phyloP scores from a whole-genome alignment of 257 asterid species.

The Lantana camara region DNA sequence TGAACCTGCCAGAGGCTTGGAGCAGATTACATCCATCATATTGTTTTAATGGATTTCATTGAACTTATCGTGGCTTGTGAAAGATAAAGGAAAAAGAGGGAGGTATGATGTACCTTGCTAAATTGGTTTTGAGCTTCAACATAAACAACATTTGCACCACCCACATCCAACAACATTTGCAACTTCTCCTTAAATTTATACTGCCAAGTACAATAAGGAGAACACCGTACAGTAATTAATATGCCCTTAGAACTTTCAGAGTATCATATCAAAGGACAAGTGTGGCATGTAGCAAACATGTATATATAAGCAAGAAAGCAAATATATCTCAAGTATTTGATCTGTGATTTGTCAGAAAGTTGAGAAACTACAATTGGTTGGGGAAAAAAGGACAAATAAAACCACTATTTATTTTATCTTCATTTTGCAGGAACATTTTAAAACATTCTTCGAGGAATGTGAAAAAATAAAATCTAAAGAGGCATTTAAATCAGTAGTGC shows the following conservation, averaged over 20 bases:
- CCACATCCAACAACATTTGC: slow-evolving; percentile 66
- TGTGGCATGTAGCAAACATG: background rate
- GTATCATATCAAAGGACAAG: slow-evolving; percentile 13
- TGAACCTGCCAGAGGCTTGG: slow-evolving; percentile 15
- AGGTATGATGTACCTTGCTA: slow-evolving; percentile 49
- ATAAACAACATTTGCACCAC: slow-evolving; percentile 69
- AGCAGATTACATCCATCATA: slow-evolving; percentile 5
- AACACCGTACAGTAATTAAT: slow-evolving; percentile 11
- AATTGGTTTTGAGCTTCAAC: slow-evolving; percentile 45
- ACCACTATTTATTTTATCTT: background rate
- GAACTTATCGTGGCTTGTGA: slow-evolving; percentile 9
- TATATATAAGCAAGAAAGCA: background rate
- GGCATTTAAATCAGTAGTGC: background rate
- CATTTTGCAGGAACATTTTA: background rate
- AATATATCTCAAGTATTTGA: background rate
- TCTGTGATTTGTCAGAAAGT: background rate
- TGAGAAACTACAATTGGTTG: background rate
- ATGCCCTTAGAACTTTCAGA: slow-evolving; percentile 6
- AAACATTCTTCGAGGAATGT: background rate
- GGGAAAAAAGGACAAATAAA: background rate
- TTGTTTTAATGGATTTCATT: slow-evolving; percentile 8
- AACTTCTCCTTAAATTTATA: slow-evolving; percentile 78
- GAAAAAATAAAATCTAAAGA: background rate
- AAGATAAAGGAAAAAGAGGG: slow-evolving; percentile 21
- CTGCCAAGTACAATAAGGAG: slow-evolving; percentile 42